These are phyloP conservation scores for Colletotrichum sp. DNA, from an alignment of 2,329 filamentous ascomycete species.

Conservation along the genomic window DNA sequence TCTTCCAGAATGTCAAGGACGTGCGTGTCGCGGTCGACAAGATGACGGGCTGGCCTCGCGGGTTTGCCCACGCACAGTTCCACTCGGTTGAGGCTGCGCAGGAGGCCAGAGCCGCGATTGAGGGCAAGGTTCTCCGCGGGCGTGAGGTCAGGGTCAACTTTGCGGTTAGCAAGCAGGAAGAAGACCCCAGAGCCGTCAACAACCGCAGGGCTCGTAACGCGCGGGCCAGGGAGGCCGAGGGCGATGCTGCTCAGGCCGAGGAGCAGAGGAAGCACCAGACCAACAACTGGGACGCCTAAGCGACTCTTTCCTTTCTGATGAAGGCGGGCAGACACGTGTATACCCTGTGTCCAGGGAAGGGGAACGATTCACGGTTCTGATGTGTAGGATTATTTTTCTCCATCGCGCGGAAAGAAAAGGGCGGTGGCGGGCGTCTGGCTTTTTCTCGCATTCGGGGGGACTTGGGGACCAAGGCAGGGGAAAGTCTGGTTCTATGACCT, in stretches of 20 bases:
- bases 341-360: background rate
- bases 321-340: background rate
- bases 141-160: constrained; percentile 72
- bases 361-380: background rate
- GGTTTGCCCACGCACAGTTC: constrained; percentile 88
- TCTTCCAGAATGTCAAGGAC: constrained; percentile 72
- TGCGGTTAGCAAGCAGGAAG: constrained; percentile 33
- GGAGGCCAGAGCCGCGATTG: constrained; percentile 61
- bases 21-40: constrained; percentile 85
- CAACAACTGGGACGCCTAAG: constrained; percentile 14
- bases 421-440: background rate
- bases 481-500: background rate
- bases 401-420: background rate
- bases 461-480: background rate
- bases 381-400: background rate
- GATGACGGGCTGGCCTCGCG: constrained; percentile 78
- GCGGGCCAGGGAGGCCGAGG: background rate
- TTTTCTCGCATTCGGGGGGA: background rate
- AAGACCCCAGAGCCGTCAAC: background rate
- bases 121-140: constrained; percentile 65
- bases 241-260: constrained; percentile 9
- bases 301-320: background rate
- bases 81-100: constrained; percentile 68
- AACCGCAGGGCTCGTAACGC: no score
- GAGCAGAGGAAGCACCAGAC: constrained; percentile 13